phyloP scores from a whole-genome alignment of 768 basidiomycete genomes.

The Leccinum olivaceopallidum region DNA sequence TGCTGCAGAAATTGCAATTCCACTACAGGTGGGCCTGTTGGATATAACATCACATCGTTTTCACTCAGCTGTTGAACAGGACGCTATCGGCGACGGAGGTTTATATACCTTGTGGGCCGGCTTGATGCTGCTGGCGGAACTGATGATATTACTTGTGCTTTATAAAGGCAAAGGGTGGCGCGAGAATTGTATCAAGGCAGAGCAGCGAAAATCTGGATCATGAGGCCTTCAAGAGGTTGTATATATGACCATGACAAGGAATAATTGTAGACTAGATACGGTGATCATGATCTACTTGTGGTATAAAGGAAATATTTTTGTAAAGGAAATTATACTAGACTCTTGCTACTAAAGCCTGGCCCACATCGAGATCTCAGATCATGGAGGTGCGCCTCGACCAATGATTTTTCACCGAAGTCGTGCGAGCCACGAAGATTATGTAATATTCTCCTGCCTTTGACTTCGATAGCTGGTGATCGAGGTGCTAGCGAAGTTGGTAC shows the following conservation, averaged over 20 bases:
- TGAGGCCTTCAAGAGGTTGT: neutral
- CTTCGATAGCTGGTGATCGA: no score
- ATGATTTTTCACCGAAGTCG: no score
- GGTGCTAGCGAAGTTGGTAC: no score
- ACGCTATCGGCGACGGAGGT: conserved; percentile 78
- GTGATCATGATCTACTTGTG: neutral
- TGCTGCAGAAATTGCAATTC: conserved; percentile 73
- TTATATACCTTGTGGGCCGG: conserved; percentile 71
- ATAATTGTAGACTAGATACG: neutral
- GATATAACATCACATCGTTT: neutral
- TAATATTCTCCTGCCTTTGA: neutral
- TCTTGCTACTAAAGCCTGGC: neutral
- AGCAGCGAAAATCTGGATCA: conserved; percentile 25
- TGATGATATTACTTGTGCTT: conserved; percentile 59
- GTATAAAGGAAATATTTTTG: neutral
- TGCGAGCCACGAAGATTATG: no score
- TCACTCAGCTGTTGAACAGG: conserved; percentile 36
- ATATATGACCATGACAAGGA: neutral
- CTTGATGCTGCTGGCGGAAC: conserved; percentile 52
- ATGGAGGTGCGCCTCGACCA: no score
- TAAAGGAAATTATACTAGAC: neutral
- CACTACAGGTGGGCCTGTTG: conserved; percentile 49
- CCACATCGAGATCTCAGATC: no score
- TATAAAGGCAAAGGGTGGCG: conserved; percentile 67
- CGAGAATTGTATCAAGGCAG: conserved; percentile 45